A percentile compares a stretch with the other conserved stretches of the same genome.
Evolutionary conservation across 2,329 filamentous ascomycete species (phyloP).

Genomic region (Neofusicoccum laricinum): DNA sequence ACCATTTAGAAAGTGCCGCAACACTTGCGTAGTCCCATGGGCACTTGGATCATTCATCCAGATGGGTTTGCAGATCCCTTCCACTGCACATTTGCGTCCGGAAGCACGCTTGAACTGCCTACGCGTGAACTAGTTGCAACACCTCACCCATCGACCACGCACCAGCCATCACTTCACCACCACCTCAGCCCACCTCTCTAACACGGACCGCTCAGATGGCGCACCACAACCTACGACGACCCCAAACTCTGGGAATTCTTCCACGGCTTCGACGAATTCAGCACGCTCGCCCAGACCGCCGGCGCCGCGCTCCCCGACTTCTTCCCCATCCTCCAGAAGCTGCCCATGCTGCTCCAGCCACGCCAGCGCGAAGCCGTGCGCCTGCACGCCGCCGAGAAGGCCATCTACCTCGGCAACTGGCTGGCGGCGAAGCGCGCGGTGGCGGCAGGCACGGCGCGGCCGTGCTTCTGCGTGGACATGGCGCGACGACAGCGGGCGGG

Average conservation of each 20-base stretch:
- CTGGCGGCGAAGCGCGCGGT: constrained; percentile 21
- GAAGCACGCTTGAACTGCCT: too few relatives aligned
- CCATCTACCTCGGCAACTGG: constrained; percentile 26
- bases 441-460: constrained; percentile 18
- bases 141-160: too few relatives aligned
- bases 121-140: too few relatives aligned
- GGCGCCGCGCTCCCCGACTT: constrained; percentile 46
- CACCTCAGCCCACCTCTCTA: neutral
- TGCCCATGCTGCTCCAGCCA: constrained; percentile 36
- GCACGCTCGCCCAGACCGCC: constrained; percentile 41
- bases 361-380: constrained; percentile 39
- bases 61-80: too few relatives aligned
- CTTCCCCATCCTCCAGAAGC: constrained; percentile 43
- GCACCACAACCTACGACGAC: constrained; percentile 41
- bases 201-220: constrained; percentile 20
- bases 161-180: neutral
- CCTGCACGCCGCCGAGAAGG: constrained; percentile 45
- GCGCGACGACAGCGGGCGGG: constrained; percentile 19
- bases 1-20: too few relatives aligned
- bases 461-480: constrained; percentile 27
- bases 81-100: too few relatives aligned
- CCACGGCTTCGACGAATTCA: constrained; percentile 43
- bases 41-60: too few relatives aligned
- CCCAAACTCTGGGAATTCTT: constrained; percentile 44
- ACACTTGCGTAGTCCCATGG: too few relatives aligned